Evolutionary conservation across 352 stramenopile genomes (phyloP).

Genomic region (Albugo laibachii): DNA sequence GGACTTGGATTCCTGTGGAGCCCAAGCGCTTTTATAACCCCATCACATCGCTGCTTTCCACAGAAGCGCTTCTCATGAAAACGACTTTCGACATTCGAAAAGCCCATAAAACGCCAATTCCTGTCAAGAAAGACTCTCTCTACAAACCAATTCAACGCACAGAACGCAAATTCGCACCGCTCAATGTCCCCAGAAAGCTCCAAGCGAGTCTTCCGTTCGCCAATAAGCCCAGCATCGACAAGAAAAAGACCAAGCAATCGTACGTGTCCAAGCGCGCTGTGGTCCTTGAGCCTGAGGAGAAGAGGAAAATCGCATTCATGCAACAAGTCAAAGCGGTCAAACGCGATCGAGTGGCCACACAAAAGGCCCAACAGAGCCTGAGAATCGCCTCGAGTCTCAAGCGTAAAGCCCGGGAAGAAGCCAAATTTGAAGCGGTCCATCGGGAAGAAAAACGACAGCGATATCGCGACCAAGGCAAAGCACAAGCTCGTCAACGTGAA

Average conservation of each 20-base stretch:
- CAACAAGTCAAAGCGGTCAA: constrained; percentile 94
- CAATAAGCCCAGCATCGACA: constrained; percentile 91
- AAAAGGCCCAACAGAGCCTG: constrained; percentile 82
- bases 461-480: constrained; percentile 65
- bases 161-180: constrained; percentile 79
- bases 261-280: constrained; percentile 83
- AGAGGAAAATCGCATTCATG: constrained; percentile 94
- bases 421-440: constrained; percentile 69
- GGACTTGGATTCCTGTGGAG: constrained; percentile 97
- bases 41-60: constrained; percentile 73
- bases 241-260: constrained; percentile 61
- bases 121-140: constrained; percentile 93
- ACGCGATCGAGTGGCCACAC: constrained; percentile 90
- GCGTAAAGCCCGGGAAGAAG: constrained; percentile 83
- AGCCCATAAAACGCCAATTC: constrained; percentile 87
- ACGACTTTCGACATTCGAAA: constrained; percentile 89
- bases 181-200: constrained; percentile 95
- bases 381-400: constrained; percentile 79
- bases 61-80: constrained; percentile 80
- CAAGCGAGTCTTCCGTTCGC: constrained; percentile 92
- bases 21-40: constrained; percentile 98
- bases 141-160: constrained; percentile 97
- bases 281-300: constrained; percentile 91
- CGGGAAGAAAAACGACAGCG: constrained; percentile 75
- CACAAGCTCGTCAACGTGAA: constrained; percentile 18